Percentiles rank a stretch among this genome's conserved stretches.
Conservation (phyloP, 805 yeast genomes). For the Candida insectorum region DNA sequence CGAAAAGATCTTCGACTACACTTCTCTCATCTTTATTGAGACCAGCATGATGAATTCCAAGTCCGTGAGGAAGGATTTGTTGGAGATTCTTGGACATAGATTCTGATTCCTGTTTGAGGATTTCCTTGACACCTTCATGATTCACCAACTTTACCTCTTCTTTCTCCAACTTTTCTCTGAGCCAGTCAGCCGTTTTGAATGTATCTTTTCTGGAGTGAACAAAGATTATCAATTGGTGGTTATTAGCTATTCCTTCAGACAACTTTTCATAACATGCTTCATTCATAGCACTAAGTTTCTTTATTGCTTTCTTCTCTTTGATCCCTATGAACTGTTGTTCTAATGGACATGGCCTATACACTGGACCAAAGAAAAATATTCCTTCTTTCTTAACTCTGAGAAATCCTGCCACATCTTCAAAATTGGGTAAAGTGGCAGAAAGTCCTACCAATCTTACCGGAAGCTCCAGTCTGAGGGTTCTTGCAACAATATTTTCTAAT, state of each 20-base stretch:
- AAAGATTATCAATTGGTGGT: constrained; percentile 81
- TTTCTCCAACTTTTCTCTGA: constrained; percentile 58
- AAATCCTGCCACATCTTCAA: constrained; percentile 79
- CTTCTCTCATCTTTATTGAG: constrained; percentile 68
- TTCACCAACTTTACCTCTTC: constrained; percentile 45
- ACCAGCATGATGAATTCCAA: constrained; percentile 94
- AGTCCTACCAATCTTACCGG: constrained; percentile 74
- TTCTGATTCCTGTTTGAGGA: constrained; percentile 62
- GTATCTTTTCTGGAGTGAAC: constrained; percentile 96
- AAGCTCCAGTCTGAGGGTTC: constrained; percentile 54
- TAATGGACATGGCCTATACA: constrained; percentile 89
- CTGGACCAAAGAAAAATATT: constrained; percentile 75
- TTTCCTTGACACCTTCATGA: constrained; percentile 53
- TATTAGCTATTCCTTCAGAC: constrained; percentile 53
- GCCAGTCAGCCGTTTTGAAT: constrained; percentile 71
- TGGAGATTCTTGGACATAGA: constrained; percentile 49
- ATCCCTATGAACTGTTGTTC: constrained; percentile 87
- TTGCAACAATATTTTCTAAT: constrained; percentile 78
- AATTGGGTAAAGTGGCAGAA: constrained; percentile 92
- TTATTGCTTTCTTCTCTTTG: constrained; percentile 76
- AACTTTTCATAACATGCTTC: constrained; percentile 82
- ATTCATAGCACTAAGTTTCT: constrained; percentile 77
- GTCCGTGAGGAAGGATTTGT: constrained; percentile 63
- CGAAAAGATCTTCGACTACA: constrained; percentile 79
- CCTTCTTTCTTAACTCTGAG: constrained; percentile 62